A percentile compares a stretch with the other conserved stretches of the same genome.
These are phyloP conservation scores for Cladosporium austrohemisphaericum DNA, from an alignment of 2,329 filamentous ascomycete genomes.

Conservation along the genomic window DNA sequence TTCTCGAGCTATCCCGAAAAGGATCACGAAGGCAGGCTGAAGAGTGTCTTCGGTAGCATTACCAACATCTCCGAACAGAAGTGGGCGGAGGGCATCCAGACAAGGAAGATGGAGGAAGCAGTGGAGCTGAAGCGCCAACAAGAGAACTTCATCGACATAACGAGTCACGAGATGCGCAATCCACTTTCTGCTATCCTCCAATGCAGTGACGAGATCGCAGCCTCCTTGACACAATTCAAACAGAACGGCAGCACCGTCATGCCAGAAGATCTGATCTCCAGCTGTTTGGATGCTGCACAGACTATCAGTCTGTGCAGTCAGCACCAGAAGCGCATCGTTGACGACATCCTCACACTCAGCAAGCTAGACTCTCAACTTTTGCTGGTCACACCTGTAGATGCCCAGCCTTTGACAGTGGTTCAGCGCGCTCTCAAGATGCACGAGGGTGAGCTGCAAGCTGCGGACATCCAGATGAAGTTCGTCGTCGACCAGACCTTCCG, in stretches of 20 bases:
- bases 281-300: slow-evolving; percentile 68
- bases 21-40: slow-evolving; percentile 59
- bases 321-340: slow-evolving; percentile 76
- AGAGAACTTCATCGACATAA: slow-evolving; percentile 40
- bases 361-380: slow-evolving; percentile 74
- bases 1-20: slow-evolving; percentile 74
- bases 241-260: slow-evolving; percentile 37
- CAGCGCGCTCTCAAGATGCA: slow-evolving; percentile 72
- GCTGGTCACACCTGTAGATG: slow-evolving; percentile 66
- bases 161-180: slow-evolving; percentile 56
- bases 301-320: slow-evolving; percentile 75
- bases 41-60: slow-evolving; percentile 74
- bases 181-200: slow-evolving; percentile 71
- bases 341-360: slow-evolving; percentile 68
- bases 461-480: slow-evolving; percentile 64
- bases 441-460: slow-evolving; percentile 66
- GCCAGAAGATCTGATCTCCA: slow-evolving; percentile 48
- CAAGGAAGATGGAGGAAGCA: slow-evolving; percentile 72
- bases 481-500: slow-evolving; percentile 60
- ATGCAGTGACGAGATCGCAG: slow-evolving; percentile 70
- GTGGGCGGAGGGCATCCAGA: slow-evolving; percentile 77
- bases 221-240: slow-evolving; percentile 45
- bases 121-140: slow-evolving; percentile 77
- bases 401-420: slow-evolving; percentile 64
- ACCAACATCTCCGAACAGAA: slow-evolving; percentile 86